Evolutionary conservation across 2,329 filamentous ascomycete species (phyloP).

Genomic region (Diaporthe destruens): DNA sequence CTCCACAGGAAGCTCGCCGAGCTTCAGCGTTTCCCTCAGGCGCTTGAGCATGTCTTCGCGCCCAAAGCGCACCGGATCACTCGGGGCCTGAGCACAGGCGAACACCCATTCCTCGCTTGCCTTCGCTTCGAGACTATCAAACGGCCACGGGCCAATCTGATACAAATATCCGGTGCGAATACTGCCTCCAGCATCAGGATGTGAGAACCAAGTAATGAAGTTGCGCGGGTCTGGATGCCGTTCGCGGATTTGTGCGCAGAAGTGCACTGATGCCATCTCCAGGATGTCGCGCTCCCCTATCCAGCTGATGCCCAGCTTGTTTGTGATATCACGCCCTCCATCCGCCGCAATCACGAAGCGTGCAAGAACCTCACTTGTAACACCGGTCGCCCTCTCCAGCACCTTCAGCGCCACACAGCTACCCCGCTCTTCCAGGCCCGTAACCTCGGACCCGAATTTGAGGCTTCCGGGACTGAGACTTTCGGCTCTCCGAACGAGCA

Average conservation of each 20-base stretch:
- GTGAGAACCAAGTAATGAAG: constrained; percentile 53
- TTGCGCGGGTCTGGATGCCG: constrained; percentile 47
- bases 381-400: constrained; percentile 31
- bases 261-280: constrained; percentile 51
- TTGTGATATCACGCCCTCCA: constrained; percentile 49
- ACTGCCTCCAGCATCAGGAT: constrained; percentile 51
- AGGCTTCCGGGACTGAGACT: constrained; percentile 50
- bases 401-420: constrained; percentile 45
- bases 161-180: constrained; percentile 51
- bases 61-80: constrained; percentile 45
- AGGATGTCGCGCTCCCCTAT: constrained; percentile 50
- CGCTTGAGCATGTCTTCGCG: constrained; percentile 45
- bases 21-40: constrained; percentile 47
- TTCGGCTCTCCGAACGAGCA: constrained; percentile 48
- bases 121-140: constrained; percentile 37
- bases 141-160: constrained; percentile 51
- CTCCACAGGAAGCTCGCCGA: constrained; percentile 49
- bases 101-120: constrained; percentile 52
- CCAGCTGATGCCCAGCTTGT: constrained; percentile 49
- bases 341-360: constrained; percentile 51
- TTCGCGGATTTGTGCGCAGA: constrained; percentile 47
- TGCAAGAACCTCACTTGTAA: constrained; percentile 42
- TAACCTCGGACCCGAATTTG: constrained; percentile 48
- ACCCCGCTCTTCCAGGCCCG: constrained; percentile 44
- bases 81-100: constrained; percentile 40